Base-by-base conservation (phyloP, 345 rosid genomes). In the Citropsis articulata region DNA sequence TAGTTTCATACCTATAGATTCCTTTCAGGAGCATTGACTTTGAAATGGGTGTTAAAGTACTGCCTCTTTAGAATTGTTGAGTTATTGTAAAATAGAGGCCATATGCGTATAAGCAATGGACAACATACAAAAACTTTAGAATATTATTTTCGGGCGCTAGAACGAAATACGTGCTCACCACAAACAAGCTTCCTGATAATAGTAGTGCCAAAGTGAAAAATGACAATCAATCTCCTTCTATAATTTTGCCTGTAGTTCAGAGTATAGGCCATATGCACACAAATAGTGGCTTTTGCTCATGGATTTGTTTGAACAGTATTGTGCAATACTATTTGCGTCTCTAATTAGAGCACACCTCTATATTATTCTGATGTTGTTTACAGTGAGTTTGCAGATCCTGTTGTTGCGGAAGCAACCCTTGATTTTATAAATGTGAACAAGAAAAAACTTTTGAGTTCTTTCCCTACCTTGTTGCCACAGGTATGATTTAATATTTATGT, bases 321-420 rank as follows among this genome's bases (percentile, higher is more conserved):
- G 38, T 73, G 18, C 25, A 12, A 81, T 76, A 33, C 31, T 40
- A 81, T 79, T 12, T 40, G 74, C 72, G 4, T 66, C 24, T 24
- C 7, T 12, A 73, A 61, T 36, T 28, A 22, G 25, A 36, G 65
- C 60, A 38, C 40, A 6, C 7, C 42, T 28, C 13, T 4, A 76
- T 84, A 67, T 80, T 75, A 67, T 86, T 77, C 84, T 87, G 56
- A 83, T 86, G 84, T 83, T 83, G 36, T 60, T 81, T 83, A 78
- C 93, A 93, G 99, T 87, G 97, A 96, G 87, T 96, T 94, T 86
- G 94, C 97, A 73, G 97, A 96, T 85, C 84, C 90, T 78, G 85
- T 81, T 85, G 97, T 96, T 68, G 99, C 99, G 16, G 93, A 90
- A 83, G 94, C 94, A 82, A 88, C 97, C 74, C 96, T 95, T 83